These are phyloP conservation scores for Prunus mongolica DNA, from an alignment of 306 rosid species.

Conservation along the genomic window DNA sequence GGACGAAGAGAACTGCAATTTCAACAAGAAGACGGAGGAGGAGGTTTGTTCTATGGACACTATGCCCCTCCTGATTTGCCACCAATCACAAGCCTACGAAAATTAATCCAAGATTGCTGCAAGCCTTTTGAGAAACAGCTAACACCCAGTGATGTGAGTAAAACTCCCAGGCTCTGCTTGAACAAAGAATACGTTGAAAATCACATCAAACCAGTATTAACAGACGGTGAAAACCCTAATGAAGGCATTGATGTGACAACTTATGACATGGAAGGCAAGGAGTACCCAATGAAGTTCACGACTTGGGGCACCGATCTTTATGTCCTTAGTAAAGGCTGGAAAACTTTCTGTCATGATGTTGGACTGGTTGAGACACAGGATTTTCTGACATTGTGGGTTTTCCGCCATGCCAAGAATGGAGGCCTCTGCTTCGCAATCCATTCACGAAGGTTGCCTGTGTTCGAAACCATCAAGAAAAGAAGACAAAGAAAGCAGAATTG, in stretches of 20 bases:
- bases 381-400: slow-evolving; percentile 10
- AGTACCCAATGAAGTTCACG: slow-evolving; percentile 9
- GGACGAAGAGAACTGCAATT: neutral
- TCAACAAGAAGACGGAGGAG: neutral
- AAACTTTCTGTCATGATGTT: neutral
- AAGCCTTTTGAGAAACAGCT: slow-evolving; percentile 5
- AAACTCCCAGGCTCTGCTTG: neutral
- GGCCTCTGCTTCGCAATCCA: slow-evolving; percentile 8
- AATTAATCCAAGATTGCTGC: neutral
- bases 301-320: neutral
- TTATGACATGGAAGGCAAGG: neutral
- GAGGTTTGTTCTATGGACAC: neutral
- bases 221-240: neutral
- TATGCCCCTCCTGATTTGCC: neutral
- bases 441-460: neutral
- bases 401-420: neutral
- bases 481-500: neutral
- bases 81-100: neutral
- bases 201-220: neutral
- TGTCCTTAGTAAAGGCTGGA: slow-evolving; percentile 12
- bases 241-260: neutral
- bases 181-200: neutral
- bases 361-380: neutral
- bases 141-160: neutral
- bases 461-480: neutral